A percentile compares a stretch with the other conserved stretches of the same genome.
These are phyloP conservation scores for Teratosphaeria gauchensis DNA, from an alignment of 2,329 filamentous ascomycete genomes.

Conservation along the genomic window DNA sequence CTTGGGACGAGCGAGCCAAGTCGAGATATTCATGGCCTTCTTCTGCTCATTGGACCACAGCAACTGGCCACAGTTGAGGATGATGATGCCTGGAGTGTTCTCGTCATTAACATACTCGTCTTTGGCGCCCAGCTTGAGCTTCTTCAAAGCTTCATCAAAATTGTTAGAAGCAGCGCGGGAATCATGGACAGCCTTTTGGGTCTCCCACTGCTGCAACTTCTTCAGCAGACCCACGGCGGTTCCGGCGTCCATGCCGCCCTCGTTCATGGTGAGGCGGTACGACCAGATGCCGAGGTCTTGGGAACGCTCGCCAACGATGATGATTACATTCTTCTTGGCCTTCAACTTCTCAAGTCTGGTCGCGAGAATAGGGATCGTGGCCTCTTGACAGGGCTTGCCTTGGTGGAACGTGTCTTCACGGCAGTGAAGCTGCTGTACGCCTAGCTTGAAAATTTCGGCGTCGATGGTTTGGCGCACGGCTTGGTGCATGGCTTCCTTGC, in stretches of 20 bases:
- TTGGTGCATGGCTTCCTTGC: conserved; percentile 56
- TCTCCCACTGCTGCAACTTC: conserved; percentile 24
- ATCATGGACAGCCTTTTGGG: neutral
- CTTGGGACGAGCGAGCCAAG: conserved; percentile 52
- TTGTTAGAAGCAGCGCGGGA: neutral
- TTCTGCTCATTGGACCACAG: conserved; percentile 61
- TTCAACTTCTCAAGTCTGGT: conserved; percentile 43
- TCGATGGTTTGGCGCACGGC: conserved; percentile 17
- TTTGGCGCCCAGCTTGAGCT: conserved; percentile 1
- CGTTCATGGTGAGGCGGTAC: conserved; percentile 54
- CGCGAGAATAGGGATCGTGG: conserved; percentile 57
- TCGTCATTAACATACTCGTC: neutral
- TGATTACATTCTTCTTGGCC: conserved; percentile 49
- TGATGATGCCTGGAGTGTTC: conserved; percentile 50
- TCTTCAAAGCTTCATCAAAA: neutral
- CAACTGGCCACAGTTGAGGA: conserved; percentile 70
- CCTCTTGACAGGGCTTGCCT: conserved; percentile 36
- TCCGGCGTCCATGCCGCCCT: conserved; percentile 60
- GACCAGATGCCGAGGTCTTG: conserved; percentile 70
- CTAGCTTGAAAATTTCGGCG: conserved; percentile 7
- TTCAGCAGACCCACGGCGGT: conserved; percentile 57
- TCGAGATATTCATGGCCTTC: conserved; percentile 49
- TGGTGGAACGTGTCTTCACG: conserved; percentile 3
- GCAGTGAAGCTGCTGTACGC: conserved; percentile 19
- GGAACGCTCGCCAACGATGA: conserved; percentile 62